Conservation (phyloP, 805 yeast species). For the Kodamaea fukazawae region DNA sequence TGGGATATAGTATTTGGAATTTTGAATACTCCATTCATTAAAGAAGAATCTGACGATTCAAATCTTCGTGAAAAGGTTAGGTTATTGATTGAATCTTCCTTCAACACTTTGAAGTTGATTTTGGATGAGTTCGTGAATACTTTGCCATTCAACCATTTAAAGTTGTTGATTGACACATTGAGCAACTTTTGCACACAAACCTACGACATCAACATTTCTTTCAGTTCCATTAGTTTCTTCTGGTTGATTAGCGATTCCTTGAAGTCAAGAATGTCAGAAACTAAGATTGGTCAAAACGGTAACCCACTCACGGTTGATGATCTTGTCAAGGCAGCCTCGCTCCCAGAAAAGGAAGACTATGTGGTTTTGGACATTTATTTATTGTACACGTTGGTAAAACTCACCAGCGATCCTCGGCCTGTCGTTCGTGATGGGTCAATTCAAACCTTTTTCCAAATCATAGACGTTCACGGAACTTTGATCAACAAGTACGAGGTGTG, state of each 20-base stretch:
- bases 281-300: not conserved
- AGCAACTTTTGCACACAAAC: conserved; percentile 68
- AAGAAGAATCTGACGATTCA: conserved; percentile 16
- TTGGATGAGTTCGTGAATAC: conserved; percentile 80
- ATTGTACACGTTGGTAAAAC: conserved; percentile 52
- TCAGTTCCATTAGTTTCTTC: conserved; percentile 86
- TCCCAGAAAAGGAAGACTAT: conserved; percentile 8
- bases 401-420: conserved; percentile 62
- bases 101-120: conserved; percentile 77
- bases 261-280: conserved; percentile 18
- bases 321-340: not conserved
- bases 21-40: conserved; percentile 54
- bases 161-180: conserved; percentile 66
- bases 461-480: conserved; percentile 23
- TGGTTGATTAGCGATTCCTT: conserved; percentile 86
- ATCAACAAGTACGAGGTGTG: conserved; percentile 39
- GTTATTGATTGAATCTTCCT: conserved; percentile 62
- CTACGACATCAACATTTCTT: conserved; percentile 79
- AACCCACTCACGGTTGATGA: not conserved
- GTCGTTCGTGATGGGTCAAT: conserved; percentile 89
- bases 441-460: conserved; percentile 80
- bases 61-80: conserved; percentile 47
- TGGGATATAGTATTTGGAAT: conserved; percentile 76
- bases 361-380: conserved; percentile 58
- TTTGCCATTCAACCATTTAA: conserved; percentile 65